Conservation (phyloP, 768 basidiomycete genomes). For the Clavaria fumosa region DNA sequence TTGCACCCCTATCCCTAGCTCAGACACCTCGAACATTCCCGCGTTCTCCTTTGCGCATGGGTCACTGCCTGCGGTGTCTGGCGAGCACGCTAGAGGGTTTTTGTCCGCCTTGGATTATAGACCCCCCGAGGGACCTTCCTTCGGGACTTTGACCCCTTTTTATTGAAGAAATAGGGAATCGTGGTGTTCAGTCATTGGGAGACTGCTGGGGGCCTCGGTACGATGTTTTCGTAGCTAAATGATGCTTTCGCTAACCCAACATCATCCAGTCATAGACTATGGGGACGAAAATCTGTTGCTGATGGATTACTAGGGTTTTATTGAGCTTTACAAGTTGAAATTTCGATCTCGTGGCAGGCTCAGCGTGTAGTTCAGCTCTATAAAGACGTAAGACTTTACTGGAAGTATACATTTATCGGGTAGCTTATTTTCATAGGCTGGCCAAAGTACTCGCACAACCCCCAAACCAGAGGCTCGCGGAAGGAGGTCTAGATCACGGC, state of each 20-base stretch:
- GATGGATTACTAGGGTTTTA: constrained; percentile 64
- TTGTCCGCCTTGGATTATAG: constrained; percentile 29
- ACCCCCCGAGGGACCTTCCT: constrained; percentile 46
- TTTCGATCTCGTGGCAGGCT: constrained; percentile 57
- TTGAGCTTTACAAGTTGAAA: constrained; percentile 41
- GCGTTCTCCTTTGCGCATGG: constrained; percentile 68
- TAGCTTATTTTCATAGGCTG: constrained; percentile 25
- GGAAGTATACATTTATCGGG: neutral
- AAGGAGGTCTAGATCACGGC: constrained; percentile 58
- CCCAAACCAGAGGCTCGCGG: constrained; percentile 40
- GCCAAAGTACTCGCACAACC: constrained; percentile 34
- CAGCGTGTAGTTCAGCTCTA: constrained; percentile 45
- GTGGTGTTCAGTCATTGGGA: constrained; percentile 81
- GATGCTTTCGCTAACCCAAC: neutral
- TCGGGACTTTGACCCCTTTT: constrained; percentile 43
- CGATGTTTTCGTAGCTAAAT: constrained; percentile 8
- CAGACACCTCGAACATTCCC: constrained; percentile 52
- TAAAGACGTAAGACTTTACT: constrained; percentile 25
- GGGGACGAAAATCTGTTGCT: constrained; percentile 61
- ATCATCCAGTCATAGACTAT: constrained; percentile 51
- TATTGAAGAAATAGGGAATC: constrained; percentile 63
- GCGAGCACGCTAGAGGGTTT: too few species aligned
- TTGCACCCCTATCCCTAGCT: constrained; percentile 38
- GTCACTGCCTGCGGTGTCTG: too few species aligned
- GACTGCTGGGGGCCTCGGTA: constrained; percentile 40